A percentile compares a stretch with the other conserved stretches of the same genome.
phyloP scores from a whole-genome alignment of 352 stramenopile genomes.

The Pythium sp. region DNA sequence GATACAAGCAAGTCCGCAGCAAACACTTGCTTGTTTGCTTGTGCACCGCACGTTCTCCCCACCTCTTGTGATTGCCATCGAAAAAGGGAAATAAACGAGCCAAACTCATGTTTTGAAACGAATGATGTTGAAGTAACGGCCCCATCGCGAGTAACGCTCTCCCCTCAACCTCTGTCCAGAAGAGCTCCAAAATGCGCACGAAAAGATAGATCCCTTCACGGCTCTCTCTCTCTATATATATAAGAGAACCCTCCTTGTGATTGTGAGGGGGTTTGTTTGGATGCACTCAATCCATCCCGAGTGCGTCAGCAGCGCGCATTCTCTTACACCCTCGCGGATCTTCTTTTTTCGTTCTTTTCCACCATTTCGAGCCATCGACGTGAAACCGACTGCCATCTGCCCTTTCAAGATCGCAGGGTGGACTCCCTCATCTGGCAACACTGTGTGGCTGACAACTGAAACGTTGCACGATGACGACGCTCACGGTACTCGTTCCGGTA shows the following conservation, averaged over 20 bases:
- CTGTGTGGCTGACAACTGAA: too few species aligned
- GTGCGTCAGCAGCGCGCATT: too few species aligned
- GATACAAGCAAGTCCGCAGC: not conserved
- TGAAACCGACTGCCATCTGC: not conserved
- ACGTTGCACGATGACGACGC: not conserved
- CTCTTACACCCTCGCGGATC: not conserved
- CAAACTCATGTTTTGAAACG: not conserved
- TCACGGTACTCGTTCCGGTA: constrained; percentile 3
- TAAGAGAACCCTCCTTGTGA: too few species aligned
- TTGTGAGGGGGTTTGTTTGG: too few species aligned
- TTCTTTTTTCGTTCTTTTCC: not conserved
- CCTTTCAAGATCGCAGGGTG: constrained; percentile 2
- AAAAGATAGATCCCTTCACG: not conserved
- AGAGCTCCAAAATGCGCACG: not conserved
- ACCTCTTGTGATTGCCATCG: not conserved
- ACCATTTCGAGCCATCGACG: not conserved
- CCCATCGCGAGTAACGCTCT: constrained; percentile 1
- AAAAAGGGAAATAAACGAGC: not conserved
- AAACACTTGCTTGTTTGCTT: not conserved
- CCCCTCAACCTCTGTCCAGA: not conserved
- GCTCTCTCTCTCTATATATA: not conserved
- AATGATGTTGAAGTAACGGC: constrained; percentile 3
- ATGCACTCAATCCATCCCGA: too few species aligned
- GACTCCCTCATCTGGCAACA: not conserved
- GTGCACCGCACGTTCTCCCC: not conserved